Conservation (phyloP, 2,329 filamentous ascomycete species). For the Amesomyces nigricolor region DNA sequence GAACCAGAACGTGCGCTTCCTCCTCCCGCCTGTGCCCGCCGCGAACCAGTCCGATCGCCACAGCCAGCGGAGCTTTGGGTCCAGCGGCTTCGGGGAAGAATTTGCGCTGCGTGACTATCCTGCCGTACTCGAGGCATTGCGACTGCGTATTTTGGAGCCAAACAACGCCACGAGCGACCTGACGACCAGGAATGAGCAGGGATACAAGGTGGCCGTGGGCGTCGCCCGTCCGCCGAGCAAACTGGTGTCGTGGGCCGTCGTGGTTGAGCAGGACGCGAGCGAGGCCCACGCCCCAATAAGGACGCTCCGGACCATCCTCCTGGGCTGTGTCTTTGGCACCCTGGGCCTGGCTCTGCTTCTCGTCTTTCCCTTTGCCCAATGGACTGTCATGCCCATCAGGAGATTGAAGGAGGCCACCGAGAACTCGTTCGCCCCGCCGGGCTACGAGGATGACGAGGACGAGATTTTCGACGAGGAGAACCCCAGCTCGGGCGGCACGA, state of each 20-base stretch:
- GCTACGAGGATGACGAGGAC: constrained; percentile 47
- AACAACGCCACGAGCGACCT: constrained; percentile 67
- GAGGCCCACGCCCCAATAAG: constrained; percentile 75
- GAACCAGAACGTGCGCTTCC: constrained; percentile 48
- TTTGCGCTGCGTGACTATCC: constrained; percentile 61
- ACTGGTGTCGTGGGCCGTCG: constrained; percentile 74
- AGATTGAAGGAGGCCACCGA: constrained; percentile 69
- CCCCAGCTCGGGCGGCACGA: constrained; percentile 37
- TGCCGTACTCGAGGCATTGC: constrained; percentile 56
- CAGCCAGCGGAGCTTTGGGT: constrained; percentile 35
- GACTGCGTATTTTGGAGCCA: constrained; percentile 40
- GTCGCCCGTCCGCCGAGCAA: constrained; percentile 63
- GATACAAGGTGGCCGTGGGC: constrained; percentile 66
- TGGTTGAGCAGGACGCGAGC: constrained; percentile 67
- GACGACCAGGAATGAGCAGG: constrained; percentile 67
- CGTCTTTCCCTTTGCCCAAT: constrained; percentile 73
- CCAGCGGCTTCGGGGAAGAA: constrained; percentile 39
- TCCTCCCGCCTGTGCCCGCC: constrained; percentile 50
- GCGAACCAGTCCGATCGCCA: constrained; percentile 44
- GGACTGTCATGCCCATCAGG: constrained; percentile 73
- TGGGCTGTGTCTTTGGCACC: constrained; percentile 82
- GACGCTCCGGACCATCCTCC: constrained; percentile 69
- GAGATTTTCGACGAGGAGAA: constrained; percentile 44
- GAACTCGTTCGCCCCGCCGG: constrained; percentile 63
- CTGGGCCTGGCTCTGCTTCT: constrained; percentile 66